Evolutionary conservation across 176 grass and related monocot species (phyloP), one percentile per base, ranked within the genome.

Genomic region (Rhynchospora breviuscula): DNA sequence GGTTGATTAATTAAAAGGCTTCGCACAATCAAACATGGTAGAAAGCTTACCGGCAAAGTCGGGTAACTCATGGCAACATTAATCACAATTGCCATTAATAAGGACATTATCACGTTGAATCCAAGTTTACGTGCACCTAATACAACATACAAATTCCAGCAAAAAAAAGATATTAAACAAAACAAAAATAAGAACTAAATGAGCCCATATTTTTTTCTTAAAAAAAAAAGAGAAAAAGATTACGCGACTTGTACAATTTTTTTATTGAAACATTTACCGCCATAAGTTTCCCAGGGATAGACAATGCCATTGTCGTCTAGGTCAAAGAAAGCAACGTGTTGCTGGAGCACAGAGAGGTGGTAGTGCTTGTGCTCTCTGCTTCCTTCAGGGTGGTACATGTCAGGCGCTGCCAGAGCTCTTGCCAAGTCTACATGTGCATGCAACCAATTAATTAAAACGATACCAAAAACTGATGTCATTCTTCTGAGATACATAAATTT

Each of bases 381-480:
- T 43, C 88, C 88, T 81, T 90, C 81, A 3, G 88, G 88, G 79
- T 90, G 88, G 59, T 90, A 76, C 81, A 87, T 83, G 64, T 90
- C 88, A 0, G 85, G 85, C 18, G 88, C 88, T 46, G 45, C 81
- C 45, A 90, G 46, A 59, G 44, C 88, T 84, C 88, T 84, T 14
- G 88, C 74, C 80, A 90, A 51, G 53, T 90, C 88, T 90, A 40
- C 72, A 52, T 52, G 9, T 52, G 9, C 7, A 75, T 75, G 58
- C 31, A 81, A 65, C 33, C 21, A 13, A 40, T 40, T 40, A 67
- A 29, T 29, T 29, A 29, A 29, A 52, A 58, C 17, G 17, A 62
- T 44, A 40, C 35, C 31, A 10, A 2, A 9, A 44, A 80, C 17
- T 43, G 6, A 40, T 35, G 58, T 68, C 56, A 59, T 7, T 59